Evolutionary conservation across 2,329 filamentous ascomycete genomes (phyloP).

Genomic region (Ophiocordyceps camponoti-floridani): DNA sequence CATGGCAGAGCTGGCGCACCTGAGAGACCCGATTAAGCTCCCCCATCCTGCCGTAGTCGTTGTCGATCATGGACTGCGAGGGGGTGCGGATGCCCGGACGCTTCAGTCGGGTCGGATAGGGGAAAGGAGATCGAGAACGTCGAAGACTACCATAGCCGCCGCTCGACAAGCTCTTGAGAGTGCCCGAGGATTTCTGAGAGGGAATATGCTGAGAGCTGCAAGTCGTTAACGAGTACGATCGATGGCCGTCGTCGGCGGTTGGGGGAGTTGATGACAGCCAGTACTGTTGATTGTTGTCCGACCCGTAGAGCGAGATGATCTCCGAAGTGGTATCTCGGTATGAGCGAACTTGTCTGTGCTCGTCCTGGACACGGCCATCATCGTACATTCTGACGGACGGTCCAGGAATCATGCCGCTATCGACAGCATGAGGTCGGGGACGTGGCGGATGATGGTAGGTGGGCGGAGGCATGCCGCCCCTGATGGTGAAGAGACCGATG

Average conservation of each 20-base stretch:
- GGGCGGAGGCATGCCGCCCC: constrained; percentile 11
- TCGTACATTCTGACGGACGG: constrained; percentile 12
- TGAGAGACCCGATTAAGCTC: constrained; percentile 29
- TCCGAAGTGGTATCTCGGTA: constrained; percentile 35
- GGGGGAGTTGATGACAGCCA: constrained; percentile 22
- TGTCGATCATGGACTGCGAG: constrained; percentile 30
- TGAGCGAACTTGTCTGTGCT: constrained; percentile 25
- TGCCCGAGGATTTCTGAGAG: constrained; percentile 27
- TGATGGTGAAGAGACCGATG: constrained; percentile 41
- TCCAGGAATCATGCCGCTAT: constrained; percentile 10
- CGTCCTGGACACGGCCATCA: constrained; percentile 17
- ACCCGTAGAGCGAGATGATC: constrained; percentile 36
- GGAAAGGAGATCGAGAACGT: constrained; percentile 39
- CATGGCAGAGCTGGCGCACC: constrained; percentile 14
- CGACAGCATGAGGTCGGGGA: constrained; percentile 11
- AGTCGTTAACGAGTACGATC: constrained; percentile 38
- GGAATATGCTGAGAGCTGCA: constrained; percentile 27
- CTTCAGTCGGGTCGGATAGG: constrained; percentile 38
- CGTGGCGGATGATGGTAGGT: constrained; percentile 12
- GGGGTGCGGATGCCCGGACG: constrained; percentile 31
- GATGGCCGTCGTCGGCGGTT: constrained; percentile 24
- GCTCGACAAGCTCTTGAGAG: constrained; percentile 26
- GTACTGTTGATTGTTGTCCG: constrained; percentile 29
- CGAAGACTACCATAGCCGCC: constrained; percentile 19
- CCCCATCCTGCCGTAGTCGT: constrained; percentile 31